Evolutionary conservation across 805 yeast species (phyloP).

Genomic region (Wickerhamiella galacta): DNA sequence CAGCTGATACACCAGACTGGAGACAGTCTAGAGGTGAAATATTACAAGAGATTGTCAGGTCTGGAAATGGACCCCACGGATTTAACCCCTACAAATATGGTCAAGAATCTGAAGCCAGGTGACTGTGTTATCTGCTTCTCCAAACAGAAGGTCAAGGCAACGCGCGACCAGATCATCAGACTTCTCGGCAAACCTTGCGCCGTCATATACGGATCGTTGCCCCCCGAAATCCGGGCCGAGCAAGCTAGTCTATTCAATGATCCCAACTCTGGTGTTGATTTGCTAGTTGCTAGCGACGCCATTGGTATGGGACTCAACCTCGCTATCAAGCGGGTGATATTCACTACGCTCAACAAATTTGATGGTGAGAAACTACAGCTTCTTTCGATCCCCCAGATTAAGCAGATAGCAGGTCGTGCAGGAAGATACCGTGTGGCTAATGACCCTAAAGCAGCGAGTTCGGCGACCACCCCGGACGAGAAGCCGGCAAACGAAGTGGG

Average conservation of each 20-base stretch:
- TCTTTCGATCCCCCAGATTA: conserved; percentile 49
- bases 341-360: conserved; percentile 50
- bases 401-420: conserved; percentile 94
- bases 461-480: too few species aligned
- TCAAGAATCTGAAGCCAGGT: conserved; percentile 37
- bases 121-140: conserved; percentile 86
- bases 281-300: conserved; percentile 91
- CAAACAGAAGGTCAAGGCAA: conserved; percentile 49
- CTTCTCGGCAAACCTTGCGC: conserved; percentile 52
- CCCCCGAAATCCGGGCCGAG: conserved; percentile 80
- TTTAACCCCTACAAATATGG: conserved; percentile 20
- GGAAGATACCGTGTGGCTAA: conserved; percentile 48
- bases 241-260: conserved; percentile 68
- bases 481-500: conserved; percentile 16
- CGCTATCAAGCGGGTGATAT: conserved; percentile 64
- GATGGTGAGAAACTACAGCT: conserved; percentile 36
- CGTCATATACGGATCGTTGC: conserved; percentile 86
- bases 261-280: conserved; percentile 49
- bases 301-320: conserved; percentile 94
- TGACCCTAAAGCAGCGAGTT: conserved; percentile 35
- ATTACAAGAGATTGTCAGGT: conserved; percentile 60
- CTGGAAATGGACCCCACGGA: conserved; percentile 34
- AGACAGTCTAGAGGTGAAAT: conserved; percentile 55
- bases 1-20: conserved; percentile 53
- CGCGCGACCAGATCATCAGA: conserved; percentile 53